phyloP scores from a whole-genome alignment of 1,284 basidiomycete genomes.

The Puccinia triticina region DNA sequence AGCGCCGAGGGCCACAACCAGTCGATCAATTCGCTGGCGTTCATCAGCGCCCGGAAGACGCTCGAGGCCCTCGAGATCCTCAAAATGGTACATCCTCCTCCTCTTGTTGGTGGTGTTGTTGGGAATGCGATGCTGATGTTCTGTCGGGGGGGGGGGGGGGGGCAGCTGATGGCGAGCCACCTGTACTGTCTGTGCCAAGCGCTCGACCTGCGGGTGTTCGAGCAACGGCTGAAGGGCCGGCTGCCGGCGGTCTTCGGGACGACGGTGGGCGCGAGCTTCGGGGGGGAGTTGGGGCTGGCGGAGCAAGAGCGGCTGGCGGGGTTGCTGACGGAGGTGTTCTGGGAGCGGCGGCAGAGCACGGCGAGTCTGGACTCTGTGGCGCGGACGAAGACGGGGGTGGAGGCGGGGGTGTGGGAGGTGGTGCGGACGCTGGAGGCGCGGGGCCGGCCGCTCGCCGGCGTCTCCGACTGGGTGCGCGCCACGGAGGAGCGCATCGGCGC shows the following conservation, averaged over 20 bases:
- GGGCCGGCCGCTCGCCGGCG: background rate
- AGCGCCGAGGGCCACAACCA: conserved; percentile 69
- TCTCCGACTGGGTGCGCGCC: too few relatives aligned
- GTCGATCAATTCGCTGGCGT: conserved; percentile 77
- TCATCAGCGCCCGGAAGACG: conserved; percentile 77
- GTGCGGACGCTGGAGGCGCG: background rate
- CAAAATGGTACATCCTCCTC: conserved; percentile 62
- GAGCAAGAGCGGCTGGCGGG: background rate
- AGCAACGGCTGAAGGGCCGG: background rate
- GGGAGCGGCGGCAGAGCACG: background rate
- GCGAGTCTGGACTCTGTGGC: conserved; percentile 33
- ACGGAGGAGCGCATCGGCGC: background rate
- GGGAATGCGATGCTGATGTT: background rate
- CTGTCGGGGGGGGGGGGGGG: too few relatives aligned
- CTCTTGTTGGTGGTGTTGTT: too few relatives aligned
- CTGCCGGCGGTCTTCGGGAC: background rate
- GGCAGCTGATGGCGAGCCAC: conserved; percentile 41
- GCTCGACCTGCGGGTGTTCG: conserved; percentile 43
- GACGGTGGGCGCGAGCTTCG: background rate
- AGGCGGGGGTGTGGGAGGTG: background rate
- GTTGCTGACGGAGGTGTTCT: background rate
- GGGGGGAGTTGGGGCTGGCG: background rate
- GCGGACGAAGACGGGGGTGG: background rate
- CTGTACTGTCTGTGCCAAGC: conserved; percentile 48
- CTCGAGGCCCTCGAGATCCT: conserved; percentile 75